Evolutionary conservation across 768 basidiomycete genomes (phyloP).

Genomic region (Mycena amicta): DNA sequence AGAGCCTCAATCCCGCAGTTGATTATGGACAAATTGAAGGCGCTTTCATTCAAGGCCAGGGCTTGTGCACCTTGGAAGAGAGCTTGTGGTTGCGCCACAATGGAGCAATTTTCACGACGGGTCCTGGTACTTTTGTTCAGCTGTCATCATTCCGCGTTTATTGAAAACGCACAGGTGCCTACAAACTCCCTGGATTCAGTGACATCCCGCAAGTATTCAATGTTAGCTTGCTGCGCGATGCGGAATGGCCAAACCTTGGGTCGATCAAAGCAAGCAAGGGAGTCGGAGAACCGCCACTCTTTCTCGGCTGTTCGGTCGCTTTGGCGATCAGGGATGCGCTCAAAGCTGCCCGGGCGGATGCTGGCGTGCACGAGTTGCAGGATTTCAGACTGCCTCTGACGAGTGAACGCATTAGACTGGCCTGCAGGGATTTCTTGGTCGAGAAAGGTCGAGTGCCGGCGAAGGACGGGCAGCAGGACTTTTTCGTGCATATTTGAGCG

Average conservation of each 20-base stretch:
- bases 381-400: conserved; percentile 22
- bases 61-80: conserved; percentile 22
- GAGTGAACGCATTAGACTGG: conserved; percentile 22
- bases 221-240: conserved; percentile 21
- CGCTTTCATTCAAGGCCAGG: conserved; percentile 23
- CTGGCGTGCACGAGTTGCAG: conserved; percentile 16
- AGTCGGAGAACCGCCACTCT: conserved; percentile 22
- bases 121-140: conserved; percentile 11
- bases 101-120: conserved; percentile 23
- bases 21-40: conserved; percentile 25
- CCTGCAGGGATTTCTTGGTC: conserved; percentile 19
- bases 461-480: conserved; percentile 16
- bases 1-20: conserved; percentile 18
- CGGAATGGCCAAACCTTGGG: conserved; percentile 24
- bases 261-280: conserved; percentile 25
- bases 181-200: conserved; percentile 25
- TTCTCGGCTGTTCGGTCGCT: conserved; percentile 24
- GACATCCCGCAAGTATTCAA: conserved; percentile 25
- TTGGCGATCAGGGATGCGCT: conserved; percentile 23
- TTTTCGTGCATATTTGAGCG: conserved; percentile 22
- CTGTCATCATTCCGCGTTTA: not conserved
- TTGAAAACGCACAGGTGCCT: conserved; percentile 7
- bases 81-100: conserved; percentile 24
- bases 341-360: conserved; percentile 19
- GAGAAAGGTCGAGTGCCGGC: conserved; percentile 15